Evolutionary conservation across 176 grass and related monocot species (phyloP), one percentile per base, ranked within the genome.

Genomic region (Saccharum spontaneum): DNA sequence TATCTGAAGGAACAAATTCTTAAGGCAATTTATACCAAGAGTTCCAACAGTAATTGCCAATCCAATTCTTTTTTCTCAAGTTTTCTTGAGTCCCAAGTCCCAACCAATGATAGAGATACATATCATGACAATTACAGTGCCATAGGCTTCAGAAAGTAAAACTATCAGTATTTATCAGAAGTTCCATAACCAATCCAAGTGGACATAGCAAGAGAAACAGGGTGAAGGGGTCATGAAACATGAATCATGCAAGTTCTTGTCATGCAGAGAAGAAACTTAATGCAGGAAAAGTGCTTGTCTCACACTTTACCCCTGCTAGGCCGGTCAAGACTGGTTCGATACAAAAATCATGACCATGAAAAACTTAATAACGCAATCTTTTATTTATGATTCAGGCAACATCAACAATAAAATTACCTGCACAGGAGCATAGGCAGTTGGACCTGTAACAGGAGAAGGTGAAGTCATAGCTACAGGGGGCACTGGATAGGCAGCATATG

Each of bases 341-440:
- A 76, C 41, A 54, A 83, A 83, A 30, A 28, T 55, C 45, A 36
- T 33, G 23, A 73, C 55, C 5, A 77, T 28, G 24, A 12, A 7
- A 84, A 85, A 34, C 9, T 16, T 64, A 45, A 67, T 63, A 78
- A 11, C 6, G 14, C 9, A 79, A 49, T 7, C 3, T 81, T 54
- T 13, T 26, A 39, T 52, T 49, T 52, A 15, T 23, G 33, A 81
- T 23, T 24, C 7, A 54, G 1, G 36, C 10, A 67, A 57, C 11
- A 87, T 82, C 70, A 83, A 86, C 44, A 61, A 8, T 36, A 57
- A 73, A 61, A 88, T 69, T 71, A 99, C 97, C 97, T 97, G 93
- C 78, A 99, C 94, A 84, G 94, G 97, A 80, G 94, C 97, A 92
- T 99, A 99, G 68, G 90, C 88, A 69, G 87, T 94, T 57, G 94